These are phyloP conservation scores for Pluteus cervinus DNA, from an alignment of 768 basidiomycete species.

Conservation along the genomic window DNA sequence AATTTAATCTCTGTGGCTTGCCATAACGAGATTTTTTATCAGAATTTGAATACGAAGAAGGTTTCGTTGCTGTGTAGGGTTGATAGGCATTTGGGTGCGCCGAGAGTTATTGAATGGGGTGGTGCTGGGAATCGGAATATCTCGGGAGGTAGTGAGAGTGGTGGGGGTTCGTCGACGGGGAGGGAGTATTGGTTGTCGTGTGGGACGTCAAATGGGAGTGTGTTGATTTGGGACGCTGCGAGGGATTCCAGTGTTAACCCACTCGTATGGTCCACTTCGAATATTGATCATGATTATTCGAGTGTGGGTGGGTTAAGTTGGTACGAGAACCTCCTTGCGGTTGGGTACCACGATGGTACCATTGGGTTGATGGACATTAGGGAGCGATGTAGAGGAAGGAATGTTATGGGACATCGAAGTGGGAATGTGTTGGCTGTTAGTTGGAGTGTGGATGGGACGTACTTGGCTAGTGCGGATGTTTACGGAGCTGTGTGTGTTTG, in stretches of 20 bases:
- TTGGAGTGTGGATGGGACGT: slow-evolving; percentile 69
- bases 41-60: slow-evolving; percentile 48
- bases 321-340: slow-evolving; percentile 4
- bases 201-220: slow-evolving; percentile 10
- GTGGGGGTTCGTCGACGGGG: slow-evolving; percentile 24
- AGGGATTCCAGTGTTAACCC: slow-evolving; percentile 6
- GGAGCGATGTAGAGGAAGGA: slow-evolving; percentile 16
- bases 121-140: slow-evolving; percentile 39
- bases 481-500: slow-evolving; percentile 85
- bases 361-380: slow-evolving; percentile 7
- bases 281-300: no score
- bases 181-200: slow-evolving; percentile 15
- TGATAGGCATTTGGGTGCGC: slow-evolving; percentile 23
- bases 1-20: slow-evolving; percentile 64
- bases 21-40: slow-evolving; percentile 52
- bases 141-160: slow-evolving; percentile 47
- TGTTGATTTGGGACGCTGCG: slow-evolving; percentile 7
- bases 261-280: no score
- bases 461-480: slow-evolving; percentile 81
- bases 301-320: no score
- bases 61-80: slow-evolving; percentile 47
- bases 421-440: slow-evolving; percentile 72
- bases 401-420: slow-evolving; percentile 40
- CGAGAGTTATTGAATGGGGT: slow-evolving; percentile 50
- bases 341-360: slow-evolving; percentile 7